Evolutionary conservation across 1,284 basidiomycete species (phyloP).

Genomic region (Rhodotorula sp.): DNA sequence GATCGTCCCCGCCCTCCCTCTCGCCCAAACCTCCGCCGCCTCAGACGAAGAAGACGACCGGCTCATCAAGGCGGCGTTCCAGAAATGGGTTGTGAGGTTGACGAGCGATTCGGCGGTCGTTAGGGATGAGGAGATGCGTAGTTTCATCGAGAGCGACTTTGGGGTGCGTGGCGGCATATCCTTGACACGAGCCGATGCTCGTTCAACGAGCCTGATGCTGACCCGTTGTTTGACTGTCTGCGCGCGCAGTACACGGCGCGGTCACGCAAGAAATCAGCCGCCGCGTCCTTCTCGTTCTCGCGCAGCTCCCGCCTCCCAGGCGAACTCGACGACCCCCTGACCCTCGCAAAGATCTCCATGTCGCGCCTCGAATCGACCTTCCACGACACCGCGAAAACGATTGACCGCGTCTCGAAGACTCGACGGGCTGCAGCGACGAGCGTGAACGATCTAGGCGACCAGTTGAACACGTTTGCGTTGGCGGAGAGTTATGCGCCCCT

Average conservation of each 20-base stretch:
- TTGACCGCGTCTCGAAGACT: conserved; percentile 76
- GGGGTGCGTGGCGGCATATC: conserved; percentile 55
- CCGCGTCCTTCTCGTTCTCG: conserved; percentile 41
- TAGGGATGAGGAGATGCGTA: conserved; percentile 82
- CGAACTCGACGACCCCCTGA: conserved; percentile 63
- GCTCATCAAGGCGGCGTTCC: conserved; percentile 84
- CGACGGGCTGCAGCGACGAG: conserved; percentile 41
- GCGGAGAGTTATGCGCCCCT: conserved; percentile 72
- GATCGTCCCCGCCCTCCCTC: conserved; percentile 83
- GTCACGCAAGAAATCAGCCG: conserved; percentile 42
- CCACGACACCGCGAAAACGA: conserved; percentile 79
- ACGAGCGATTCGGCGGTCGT: conserved; percentile 83
- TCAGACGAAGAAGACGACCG: conserved; percentile 94
- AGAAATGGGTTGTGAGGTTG: conserved; percentile 84
- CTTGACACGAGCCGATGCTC: background rate
- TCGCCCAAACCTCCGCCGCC: conserved; percentile 86
- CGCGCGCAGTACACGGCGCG: conserved; percentile 42
- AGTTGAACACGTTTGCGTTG: conserved; percentile 79
- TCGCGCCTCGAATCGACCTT: conserved; percentile 86
- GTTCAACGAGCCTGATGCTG: background rate
- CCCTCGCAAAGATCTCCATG: conserved; percentile 80
- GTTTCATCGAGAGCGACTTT: conserved; percentile 93
- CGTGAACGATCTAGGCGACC: conserved; percentile 55
- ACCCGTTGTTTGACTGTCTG: background rate
- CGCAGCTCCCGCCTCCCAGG: conserved; percentile 45